Percentiles rank a stretch among this genome's conserved stretches.
These are phyloP conservation scores for Xylona heveae DNA, from an alignment of 495 filamentous ascomycete genomes.

Conservation along the genomic window DNA sequence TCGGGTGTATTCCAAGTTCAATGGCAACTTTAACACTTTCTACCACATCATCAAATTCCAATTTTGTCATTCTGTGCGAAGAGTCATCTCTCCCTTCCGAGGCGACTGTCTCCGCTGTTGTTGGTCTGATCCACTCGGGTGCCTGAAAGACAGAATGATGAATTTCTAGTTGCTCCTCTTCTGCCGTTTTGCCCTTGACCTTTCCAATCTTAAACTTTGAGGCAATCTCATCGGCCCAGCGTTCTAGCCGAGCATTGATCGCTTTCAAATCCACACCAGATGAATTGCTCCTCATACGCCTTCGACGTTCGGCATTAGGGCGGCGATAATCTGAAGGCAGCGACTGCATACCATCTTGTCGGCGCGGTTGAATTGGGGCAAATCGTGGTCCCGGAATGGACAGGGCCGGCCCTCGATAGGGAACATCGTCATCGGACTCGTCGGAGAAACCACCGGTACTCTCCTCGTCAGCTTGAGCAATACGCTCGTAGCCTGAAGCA, in stretches of 20 bases:
- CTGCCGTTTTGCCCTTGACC: constrained; percentile 49
- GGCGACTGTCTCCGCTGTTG: constrained; percentile 53
- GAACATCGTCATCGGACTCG: constrained; percentile 40
- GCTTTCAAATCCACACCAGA: constrained; percentile 95
- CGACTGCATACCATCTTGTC: constrained; percentile 32
- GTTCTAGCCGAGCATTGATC: constrained; percentile 87
- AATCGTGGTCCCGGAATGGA: constrained; percentile 47
- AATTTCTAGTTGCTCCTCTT: constrained; percentile 83
- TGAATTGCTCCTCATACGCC: constrained; percentile 44
- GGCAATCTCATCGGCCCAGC: constrained; percentile 97
- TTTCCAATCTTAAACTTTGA: constrained; percentile 82
- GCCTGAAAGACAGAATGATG: constrained; percentile 92
- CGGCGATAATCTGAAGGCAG: constrained; percentile 22
- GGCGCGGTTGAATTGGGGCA: constrained; percentile 43
- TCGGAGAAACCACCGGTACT: constrained; percentile 30
- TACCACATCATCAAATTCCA: constrained; percentile 72
- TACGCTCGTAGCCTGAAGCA: constrained; percentile 77
- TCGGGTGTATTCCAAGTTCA: constrained; percentile 76
- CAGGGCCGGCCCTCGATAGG: constrained; percentile 21
- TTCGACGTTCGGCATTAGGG: constrained; percentile 22
- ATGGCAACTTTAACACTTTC: constrained; percentile 81
- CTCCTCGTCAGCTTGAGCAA: constrained; percentile 71
- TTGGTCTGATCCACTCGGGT: constrained; percentile 61
- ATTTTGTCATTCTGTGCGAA: constrained; percentile 40
- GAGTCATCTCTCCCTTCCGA: constrained; percentile 27